A percentile compares a stretch with the other conserved stretches of the same genome.
These are phyloP conservation scores for Lepidium sativum DNA, from an alignment of 345 rosid species.

Conservation along the genomic window DNA sequence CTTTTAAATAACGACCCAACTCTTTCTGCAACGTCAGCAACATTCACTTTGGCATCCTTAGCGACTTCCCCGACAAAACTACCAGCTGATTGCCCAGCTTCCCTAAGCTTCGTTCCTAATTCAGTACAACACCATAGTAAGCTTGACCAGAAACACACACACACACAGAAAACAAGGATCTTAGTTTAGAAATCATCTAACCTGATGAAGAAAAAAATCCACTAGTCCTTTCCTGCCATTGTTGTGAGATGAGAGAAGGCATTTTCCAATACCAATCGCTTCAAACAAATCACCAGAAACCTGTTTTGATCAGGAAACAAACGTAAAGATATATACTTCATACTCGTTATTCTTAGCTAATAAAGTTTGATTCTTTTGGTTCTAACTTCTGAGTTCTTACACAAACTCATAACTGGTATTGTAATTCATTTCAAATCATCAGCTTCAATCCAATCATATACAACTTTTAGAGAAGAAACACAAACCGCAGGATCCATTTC, in stretches of 20 bases:
- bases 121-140: not conserved
- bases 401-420: not conserved
- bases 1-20: slow-evolving; percentile 62
- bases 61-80: slow-evolving; percentile 77
- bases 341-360: not conserved
- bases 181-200: slow-evolving; percentile 11
- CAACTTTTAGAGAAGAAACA: not conserved
- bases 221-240: slow-evolving; percentile 80
- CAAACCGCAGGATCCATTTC: not conserved
- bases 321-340: not conserved
- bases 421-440: not conserved
- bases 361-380: not conserved
- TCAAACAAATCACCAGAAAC: not conserved
- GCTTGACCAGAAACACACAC: slow-evolving; percentile 7
- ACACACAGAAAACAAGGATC: not conserved
- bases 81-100: slow-evolving; percentile 82
- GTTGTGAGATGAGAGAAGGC: slow-evolving; percentile 71
- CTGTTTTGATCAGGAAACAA: not conserved
- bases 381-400: not conserved
- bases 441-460: not conserved
- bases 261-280: slow-evolving; percentile 27
- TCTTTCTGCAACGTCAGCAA: slow-evolving; percentile 69
- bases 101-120: slow-evolving; percentile 73
- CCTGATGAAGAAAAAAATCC: slow-evolving; percentile 92
- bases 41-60: slow-evolving; percentile 91